Conservation (phyloP, 2,329 filamentous ascomycete genomes). For the Colletotrichum horii region DNA sequence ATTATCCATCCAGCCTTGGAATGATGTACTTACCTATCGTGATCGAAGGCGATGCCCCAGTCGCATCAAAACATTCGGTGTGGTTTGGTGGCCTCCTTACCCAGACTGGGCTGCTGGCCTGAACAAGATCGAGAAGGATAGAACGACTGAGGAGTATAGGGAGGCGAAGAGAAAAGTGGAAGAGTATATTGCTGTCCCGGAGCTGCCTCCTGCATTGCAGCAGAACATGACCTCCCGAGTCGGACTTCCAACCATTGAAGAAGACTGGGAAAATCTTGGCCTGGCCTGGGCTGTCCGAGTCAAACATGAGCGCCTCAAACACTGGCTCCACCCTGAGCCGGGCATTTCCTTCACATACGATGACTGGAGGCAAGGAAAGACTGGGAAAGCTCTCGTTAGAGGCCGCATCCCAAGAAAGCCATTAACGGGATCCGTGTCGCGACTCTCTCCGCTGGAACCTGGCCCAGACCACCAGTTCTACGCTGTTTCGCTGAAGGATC, state of each 20-base stretch:
- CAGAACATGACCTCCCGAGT: background rate
- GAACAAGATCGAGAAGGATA: background rate
- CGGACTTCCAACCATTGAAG: background rate
- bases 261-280: background rate
- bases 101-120: background rate
- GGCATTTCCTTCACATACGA: background rate
- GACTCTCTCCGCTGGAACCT: background rate
- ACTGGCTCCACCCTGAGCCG: background rate
- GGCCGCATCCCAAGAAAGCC: background rate
- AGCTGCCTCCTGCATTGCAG: background rate
- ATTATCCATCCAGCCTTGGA: background rate
- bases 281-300: background rate
- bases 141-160: accelerated
- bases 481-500: background rate
- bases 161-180: background rate
- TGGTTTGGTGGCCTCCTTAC: background rate
- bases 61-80: background rate
- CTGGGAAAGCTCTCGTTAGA: background rate
- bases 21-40: background rate
- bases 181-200: background rate
- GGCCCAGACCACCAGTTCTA: background rate
- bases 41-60: background rate
- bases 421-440: accelerated
- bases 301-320: background rate
- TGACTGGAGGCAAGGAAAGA: background rate